Evolutionary conservation across 768 basidiomycete genomes (phyloP).

Genomic region (Lactarius evosmus): DNA sequence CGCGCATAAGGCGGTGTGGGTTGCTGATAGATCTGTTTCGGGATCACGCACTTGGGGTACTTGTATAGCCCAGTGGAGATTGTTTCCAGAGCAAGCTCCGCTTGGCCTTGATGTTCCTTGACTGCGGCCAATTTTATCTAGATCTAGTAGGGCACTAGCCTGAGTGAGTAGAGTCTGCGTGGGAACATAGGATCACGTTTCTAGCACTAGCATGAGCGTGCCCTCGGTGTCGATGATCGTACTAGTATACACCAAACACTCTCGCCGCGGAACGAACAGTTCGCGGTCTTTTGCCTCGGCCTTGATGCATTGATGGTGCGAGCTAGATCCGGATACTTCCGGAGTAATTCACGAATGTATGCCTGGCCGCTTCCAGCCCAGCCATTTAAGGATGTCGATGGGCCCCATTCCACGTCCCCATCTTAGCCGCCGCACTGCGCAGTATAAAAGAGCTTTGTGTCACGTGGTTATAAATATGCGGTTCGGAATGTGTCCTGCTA

Average conservation of each 20-base stretch:
- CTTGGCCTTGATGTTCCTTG: conserved; percentile 82
- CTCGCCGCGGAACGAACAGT: conserved; percentile 68
- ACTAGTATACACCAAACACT: conserved; percentile 82
- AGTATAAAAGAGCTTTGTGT: not conserved
- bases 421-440: not conserved
- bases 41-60: conserved; percentile 95
- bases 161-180: conserved; percentile 8
- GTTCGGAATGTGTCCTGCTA: not conserved
- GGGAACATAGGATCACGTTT: not conserved
- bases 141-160: conserved; percentile 50
- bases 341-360: conserved; percentile 90
- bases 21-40: conserved; percentile 83
- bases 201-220: conserved; percentile 33
- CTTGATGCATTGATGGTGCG: conserved; percentile 97
- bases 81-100: conserved; percentile 68
- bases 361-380: conserved; percentile 66
- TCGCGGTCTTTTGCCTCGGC: conserved; percentile 95
- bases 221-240: conserved; percentile 89
- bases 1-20: conserved; percentile 64
- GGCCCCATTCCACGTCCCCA: not conserved
- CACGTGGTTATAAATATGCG: not conserved
- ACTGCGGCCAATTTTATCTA: conserved; percentile 99
- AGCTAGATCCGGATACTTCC: conserved; percentile 98
- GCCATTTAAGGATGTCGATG: not conserved
- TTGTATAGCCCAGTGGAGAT: conserved; percentile 71